Evolutionary conservation across 2,329 filamentous ascomycete genomes (phyloP).

Genomic region (Colletotrichum destructivum): DNA sequence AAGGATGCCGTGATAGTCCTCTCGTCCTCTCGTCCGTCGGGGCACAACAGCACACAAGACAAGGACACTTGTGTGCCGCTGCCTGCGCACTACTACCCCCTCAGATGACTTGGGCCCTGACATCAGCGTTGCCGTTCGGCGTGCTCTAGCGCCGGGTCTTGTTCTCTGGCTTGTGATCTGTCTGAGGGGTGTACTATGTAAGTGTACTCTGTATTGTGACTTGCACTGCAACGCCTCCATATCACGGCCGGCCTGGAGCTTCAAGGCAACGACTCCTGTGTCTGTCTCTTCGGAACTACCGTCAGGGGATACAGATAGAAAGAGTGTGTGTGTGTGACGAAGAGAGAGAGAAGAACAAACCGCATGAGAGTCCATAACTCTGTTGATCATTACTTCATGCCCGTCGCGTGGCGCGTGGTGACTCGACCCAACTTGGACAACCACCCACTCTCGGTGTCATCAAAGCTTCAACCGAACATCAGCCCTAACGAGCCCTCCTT

Average conservation of each 20-base stretch:
- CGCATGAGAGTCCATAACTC: not conserved
- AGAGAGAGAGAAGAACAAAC: not conserved
- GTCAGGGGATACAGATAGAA: not conserved
- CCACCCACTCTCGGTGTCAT: too few species aligned
- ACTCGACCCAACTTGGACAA: not conserved
- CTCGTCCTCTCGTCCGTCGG: conserved; percentile 3
- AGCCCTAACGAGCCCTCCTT: not conserved
- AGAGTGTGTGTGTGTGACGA: too few species aligned
- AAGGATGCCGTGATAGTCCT: too few species aligned
- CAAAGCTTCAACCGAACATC: not conserved
- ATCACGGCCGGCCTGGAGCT: conserved; percentile 23
- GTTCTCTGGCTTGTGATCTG: conserved; percentile 14
- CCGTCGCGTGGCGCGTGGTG: too few species aligned
- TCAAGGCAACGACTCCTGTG: conserved; percentile 4
- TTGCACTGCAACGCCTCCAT: not conserved
- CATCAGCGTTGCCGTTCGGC: not conserved
- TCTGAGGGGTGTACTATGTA: not conserved
- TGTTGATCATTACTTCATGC: conserved; percentile 2
- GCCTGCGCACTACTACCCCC: not conserved
- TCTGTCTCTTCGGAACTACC: not conserved
- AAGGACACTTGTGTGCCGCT: conserved; percentile 3
- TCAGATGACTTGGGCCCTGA: conserved; percentile 11
- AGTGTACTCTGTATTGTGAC: too few species aligned
- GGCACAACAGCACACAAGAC: not conserved
- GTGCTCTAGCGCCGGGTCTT: not conserved